Conservation (phyloP, 805 yeast genomes). For the Schizosaccharomyces lindneri region DNA sequence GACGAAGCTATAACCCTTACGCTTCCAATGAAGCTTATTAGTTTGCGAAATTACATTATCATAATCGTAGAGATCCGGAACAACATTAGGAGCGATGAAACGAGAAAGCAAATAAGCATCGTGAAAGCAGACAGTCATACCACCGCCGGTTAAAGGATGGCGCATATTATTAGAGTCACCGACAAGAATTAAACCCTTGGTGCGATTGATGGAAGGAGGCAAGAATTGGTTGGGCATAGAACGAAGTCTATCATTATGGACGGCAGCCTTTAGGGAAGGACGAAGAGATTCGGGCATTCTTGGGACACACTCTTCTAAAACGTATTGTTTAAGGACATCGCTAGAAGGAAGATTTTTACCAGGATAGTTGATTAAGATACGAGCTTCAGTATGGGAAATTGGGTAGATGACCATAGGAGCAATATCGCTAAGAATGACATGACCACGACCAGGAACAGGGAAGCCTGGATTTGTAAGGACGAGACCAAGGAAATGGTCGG, state of each 20-base stretch:
- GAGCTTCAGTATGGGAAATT: slow-evolving; percentile 55
- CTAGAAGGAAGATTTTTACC: slow-evolving; percentile 47
- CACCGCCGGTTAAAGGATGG: slow-evolving; percentile 96
- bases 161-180: slow-evolving; percentile 96
- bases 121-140: slow-evolving; percentile 90
- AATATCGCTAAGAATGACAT: slow-evolving; percentile 65
- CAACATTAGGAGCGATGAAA: slow-evolving; percentile 29
- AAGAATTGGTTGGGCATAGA: slow-evolving; percentile 88
- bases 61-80: slow-evolving; percentile 34
- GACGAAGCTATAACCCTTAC: slow-evolving; percentile 61
- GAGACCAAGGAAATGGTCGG: slow-evolving; percentile 72
- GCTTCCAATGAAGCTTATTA: slow-evolving; percentile 43
- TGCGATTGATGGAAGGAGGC: slow-evolving; percentile 42
- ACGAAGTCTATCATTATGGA: slow-evolving; percentile 33
- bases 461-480: slow-evolving; percentile 48
- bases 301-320: slow-evolving; percentile 36
- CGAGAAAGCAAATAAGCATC: slow-evolving; percentile 52
- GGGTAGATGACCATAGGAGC: slow-evolving; percentile 80
- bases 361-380: slow-evolving; percentile 73
- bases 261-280: slow-evolving; percentile 46
- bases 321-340: slow-evolving; percentile 35
- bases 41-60: slow-evolving; percentile 30
- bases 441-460: slow-evolving; percentile 60
- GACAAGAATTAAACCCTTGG: slow-evolving; percentile 53
- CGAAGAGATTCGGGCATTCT: slow-evolving; percentile 36